phyloP scores from a whole-genome alignment of 164 flowering plant species.

The Litsea cubeba region DNA sequence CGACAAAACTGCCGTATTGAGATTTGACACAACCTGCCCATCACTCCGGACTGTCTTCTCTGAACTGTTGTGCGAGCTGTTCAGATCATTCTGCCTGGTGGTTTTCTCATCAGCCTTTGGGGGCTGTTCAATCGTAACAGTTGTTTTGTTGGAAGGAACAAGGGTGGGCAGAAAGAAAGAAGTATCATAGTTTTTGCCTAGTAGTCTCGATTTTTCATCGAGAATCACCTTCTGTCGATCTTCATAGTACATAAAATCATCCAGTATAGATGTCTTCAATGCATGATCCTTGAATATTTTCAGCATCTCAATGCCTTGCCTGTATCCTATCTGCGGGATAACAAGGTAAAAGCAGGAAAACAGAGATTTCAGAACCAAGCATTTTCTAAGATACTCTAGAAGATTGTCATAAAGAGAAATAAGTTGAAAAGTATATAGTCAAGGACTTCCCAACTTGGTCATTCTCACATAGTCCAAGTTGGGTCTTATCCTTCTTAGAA shows the following conservation, averaged over 20 bases:
- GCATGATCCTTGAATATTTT: constrained; percentile 53
- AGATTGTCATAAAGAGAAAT: background rate
- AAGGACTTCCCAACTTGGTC: background rate
- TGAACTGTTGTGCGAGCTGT: constrained; percentile 11
- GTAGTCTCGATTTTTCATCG: constrained; percentile 50
- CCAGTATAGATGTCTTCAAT: constrained; percentile 53
- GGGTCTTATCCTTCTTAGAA: background rate
- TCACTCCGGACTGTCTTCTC: background rate
- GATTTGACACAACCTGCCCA: constrained; percentile 15
- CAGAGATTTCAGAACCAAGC: background rate
- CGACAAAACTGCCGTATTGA: constrained; percentile 1
- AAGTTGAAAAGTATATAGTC: background rate
- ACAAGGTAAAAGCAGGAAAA: background rate
- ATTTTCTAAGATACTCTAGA: no score
- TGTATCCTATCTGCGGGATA: constrained; percentile 47
- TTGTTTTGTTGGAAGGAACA: constrained; percentile 35
- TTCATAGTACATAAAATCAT: constrained; percentile 73
- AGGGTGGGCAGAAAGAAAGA: constrained; percentile 32
- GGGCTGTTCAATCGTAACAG: constrained; percentile 17
- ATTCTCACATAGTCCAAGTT: background rate
- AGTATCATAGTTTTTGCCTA: constrained; percentile 32
- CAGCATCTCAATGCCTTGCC: constrained; percentile 73
- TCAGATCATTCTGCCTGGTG: constrained; percentile 11
- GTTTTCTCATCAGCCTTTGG: constrained; percentile 18
- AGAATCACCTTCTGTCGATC: constrained; percentile 55